Evolutionary conservation across 305 asterid genomes (phyloP), one percentile per base, ranked within the genome.

Genomic region (Rubia peregrina): DNA sequence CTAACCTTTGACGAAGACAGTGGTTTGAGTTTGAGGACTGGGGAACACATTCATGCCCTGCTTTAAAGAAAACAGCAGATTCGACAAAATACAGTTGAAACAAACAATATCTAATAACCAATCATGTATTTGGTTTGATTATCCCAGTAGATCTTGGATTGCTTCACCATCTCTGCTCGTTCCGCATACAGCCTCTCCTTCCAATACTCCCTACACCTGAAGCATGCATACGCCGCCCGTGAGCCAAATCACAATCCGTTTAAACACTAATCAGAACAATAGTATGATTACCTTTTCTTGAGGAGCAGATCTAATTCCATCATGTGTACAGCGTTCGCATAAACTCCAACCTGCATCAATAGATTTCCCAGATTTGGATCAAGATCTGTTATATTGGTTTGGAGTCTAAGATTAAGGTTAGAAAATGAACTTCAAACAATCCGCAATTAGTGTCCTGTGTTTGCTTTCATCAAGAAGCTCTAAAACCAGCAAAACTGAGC

Each of bases 151-250:
- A 61, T 53, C 77, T 86, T 88, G 3, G 97, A 81, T 74, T 90
- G 96, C 79, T 90, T 90, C 86, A 87, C 84, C 75, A 68, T 80
- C 76, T 88, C 94, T 10, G 84, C 80, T 9, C 94, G 85, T 67
- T 88, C 92, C 0, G 76, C 79, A 55, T 36, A 68, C 65, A 77
- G 63, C 79, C 97, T 86, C 82, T 88, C 85, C 75, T 84, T 88
- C 95, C 97, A 90, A 76, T 85, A 83, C 72, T 88, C 90, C 80
- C 80, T 85, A 82, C 88, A 81, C 46, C 96, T 89, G 69, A 61
- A 17, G 57, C 57, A 51, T 16, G 57, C 57, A 62, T 69, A 68
- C 14, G 42, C 41, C 24, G 49, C 4, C n/a, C 36, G 6, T 33
- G 10, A 48, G 57, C 42, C 24, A n/a, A 49, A 33, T 59, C 63